Percentiles rank a stretch among this genome's conserved stretches.
Conservation (phyloP, 1,284 basidiomycete species). For the Heliocybe sulcata region DNA sequence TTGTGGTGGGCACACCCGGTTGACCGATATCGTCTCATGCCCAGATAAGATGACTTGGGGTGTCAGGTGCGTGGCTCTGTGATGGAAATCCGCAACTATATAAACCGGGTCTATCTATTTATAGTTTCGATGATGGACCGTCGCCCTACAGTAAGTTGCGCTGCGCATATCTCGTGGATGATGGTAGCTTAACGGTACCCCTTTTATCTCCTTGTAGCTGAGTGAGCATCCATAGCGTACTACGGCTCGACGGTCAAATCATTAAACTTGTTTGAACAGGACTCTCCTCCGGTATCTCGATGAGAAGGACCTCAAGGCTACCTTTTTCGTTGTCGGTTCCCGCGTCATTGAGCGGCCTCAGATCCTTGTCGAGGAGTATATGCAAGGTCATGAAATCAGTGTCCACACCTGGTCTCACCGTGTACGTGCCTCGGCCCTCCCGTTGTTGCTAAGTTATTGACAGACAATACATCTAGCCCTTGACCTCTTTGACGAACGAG, state of each 20-base stretch:
- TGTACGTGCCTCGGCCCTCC: conserved; percentile 23
- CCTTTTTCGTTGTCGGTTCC: conserved; percentile 92
- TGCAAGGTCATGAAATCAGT: conserved; percentile 75
- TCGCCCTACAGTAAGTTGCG: conserved; percentile 63
- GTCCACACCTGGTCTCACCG: conserved; percentile 78
- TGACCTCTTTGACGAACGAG: conserved; percentile 81
- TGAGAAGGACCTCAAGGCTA: conserved; percentile 63
- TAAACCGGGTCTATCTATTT: background rate
- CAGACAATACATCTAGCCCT: conserved; percentile 33
- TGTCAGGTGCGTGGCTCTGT: conserved; percentile 36
- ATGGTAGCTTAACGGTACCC: conserved; percentile 5
- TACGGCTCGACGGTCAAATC: background rate
- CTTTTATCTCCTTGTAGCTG: conserved; percentile 27
- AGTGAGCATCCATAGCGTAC: conserved; percentile 22
- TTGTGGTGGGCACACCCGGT: conserved; percentile 76
- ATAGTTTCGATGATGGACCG: conserved; percentile 81
- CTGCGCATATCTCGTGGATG: conserved; percentile 5
- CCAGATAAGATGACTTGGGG: conserved; percentile 80
- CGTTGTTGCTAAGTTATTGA: conserved; percentile 12
- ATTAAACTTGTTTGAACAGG: conserved; percentile 23
- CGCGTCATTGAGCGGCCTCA: conserved; percentile 78
- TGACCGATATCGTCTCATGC: conserved; percentile 64
- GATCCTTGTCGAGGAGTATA: conserved; percentile 80
- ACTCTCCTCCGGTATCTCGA: conserved; percentile 66
- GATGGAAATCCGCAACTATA: conserved; percentile 6